Evolutionary conservation across 202 grass and related monocot species (phyloP).

Genomic region (Dendrocalamus latiflorus): DNA sequence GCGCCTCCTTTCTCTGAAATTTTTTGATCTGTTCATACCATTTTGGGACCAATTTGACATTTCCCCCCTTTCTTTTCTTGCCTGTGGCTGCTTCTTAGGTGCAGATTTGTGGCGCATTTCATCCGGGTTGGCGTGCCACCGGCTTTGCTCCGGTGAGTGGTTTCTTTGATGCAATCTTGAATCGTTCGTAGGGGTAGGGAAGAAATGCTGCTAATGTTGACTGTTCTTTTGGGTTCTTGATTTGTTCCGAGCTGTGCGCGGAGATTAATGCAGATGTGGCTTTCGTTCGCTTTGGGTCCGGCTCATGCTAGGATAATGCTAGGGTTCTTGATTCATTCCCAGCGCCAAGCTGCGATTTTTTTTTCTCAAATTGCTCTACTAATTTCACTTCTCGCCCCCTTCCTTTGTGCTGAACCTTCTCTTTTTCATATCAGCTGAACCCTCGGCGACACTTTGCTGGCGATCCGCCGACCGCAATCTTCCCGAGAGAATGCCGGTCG

Average conservation of each 20-base stretch:
- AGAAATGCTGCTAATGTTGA: neutral
- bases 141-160: neutral
- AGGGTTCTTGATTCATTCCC: neutral
- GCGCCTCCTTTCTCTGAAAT: neutral
- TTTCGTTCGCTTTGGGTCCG: neutral
- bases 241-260: neutral
- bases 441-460: neutral
- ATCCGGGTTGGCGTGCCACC: neutral
- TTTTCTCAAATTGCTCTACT: neutral
- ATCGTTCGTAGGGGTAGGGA: neutral
- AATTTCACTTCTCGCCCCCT: neutral
- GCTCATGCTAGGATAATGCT: neutral
- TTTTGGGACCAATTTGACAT: neutral
- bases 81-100: neutral
- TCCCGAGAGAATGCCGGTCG: neutral
- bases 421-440: neutral
- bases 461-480: neutral
- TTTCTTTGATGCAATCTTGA: neutral
- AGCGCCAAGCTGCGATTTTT: neutral
- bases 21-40: neutral
- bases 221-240: constrained; percentile 7
- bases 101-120: neutral
- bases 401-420: neutral
- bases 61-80: neutral
- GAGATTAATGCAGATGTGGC: neutral